Conservation (phyloP, 2,329 filamentous ascomycete genomes). For the Venturia carpophila region DNA sequence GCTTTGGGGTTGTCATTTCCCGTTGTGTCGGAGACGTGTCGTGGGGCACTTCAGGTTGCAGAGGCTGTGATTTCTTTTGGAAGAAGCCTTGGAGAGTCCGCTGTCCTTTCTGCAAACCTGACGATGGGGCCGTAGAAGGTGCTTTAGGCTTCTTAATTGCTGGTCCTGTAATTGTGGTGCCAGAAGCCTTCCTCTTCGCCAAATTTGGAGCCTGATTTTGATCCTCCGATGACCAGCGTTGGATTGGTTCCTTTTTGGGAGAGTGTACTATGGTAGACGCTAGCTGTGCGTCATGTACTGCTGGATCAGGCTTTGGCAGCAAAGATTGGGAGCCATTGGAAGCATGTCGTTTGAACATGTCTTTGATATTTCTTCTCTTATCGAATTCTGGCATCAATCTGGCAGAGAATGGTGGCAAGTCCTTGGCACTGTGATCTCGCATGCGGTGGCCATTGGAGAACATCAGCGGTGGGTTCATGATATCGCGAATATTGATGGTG, state of each 20-base stretch:
- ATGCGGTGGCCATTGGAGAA: constrained; percentile 60
- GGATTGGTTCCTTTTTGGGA: constrained; percentile 29
- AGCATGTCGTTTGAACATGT: constrained; percentile 62
- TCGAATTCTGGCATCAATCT: constrained; percentile 83
- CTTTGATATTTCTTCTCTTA: constrained; percentile 73
- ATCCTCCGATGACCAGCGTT: neutral
- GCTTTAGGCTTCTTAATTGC: constrained; percentile 47
- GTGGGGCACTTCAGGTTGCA: neutral
- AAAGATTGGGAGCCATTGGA: constrained; percentile 15
- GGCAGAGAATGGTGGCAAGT: constrained; percentile 67
- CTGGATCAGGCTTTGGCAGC: neutral
- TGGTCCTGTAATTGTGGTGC: constrained; percentile 12
- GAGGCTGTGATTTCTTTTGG: constrained; percentile 42
- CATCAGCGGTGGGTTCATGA: constrained; percentile 69
- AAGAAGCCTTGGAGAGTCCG: constrained; percentile 73
- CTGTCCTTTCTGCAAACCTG: constrained; percentile 39
- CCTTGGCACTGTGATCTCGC: constrained; percentile 57
- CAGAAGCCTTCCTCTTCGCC: constrained; percentile 3
- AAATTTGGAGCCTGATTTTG: neutral
- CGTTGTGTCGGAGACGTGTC: neutral
- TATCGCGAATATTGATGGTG: constrained; percentile 53
- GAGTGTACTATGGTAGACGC: neutral
- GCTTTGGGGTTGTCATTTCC: constrained; percentile 19
- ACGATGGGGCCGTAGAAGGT: constrained; percentile 24
- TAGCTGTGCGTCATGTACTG: neutral